A percentile compares a stretch with the other conserved stretches of the same genome.
phyloP scores from a whole-genome alignment of 495 filamentous ascomycete genomes.

The Penicillium flavigenum region DNA sequence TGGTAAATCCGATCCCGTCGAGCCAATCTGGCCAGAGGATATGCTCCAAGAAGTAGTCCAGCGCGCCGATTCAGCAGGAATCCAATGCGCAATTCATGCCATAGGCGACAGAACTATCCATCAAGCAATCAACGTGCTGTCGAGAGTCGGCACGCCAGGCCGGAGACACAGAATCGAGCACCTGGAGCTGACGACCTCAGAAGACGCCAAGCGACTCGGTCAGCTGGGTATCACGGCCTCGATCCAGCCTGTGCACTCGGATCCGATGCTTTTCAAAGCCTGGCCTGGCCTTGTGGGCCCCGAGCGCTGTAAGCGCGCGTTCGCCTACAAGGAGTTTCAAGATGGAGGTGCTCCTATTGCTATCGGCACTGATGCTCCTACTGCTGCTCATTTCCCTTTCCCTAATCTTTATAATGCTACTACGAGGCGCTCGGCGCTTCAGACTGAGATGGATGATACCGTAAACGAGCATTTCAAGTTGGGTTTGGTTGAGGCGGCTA shows the following conservation, averaged over 20 bases:
- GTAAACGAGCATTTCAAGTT: conserved; percentile 56
- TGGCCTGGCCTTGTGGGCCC: conserved; percentile 58
- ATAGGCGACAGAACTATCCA: conserved; percentile 61
- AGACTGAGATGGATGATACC: conserved; percentile 44
- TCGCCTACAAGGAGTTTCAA: conserved; percentile 61
- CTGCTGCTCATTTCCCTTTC: conserved; percentile 54
- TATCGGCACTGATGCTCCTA: conserved; percentile 60
- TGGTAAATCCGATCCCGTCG: conserved; percentile 37
- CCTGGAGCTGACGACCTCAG: conserved; percentile 54
- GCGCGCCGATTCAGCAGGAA: conserved; percentile 50
- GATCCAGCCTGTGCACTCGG: conserved; percentile 61
- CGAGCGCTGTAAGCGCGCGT: conserved; percentile 54
- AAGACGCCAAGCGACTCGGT: conserved; percentile 54
- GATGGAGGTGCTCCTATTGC: conserved; percentile 56
- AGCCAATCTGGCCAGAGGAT: conserved; percentile 56
- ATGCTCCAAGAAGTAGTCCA: conserved; percentile 55
- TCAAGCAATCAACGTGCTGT: conserved; percentile 56
- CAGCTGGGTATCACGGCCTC: conserved; percentile 59
- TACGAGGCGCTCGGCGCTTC: conserved; percentile 54
- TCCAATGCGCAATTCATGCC: conserved; percentile 66
- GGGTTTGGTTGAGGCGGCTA: conserved; percentile 51
- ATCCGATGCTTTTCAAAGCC: conserved; percentile 58
- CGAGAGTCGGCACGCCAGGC: conserved; percentile 39
- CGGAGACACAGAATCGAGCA: conserved; percentile 59
- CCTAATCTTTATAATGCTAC: conserved; percentile 59